Percentiles rank a stretch among this genome's conserved stretches.
phyloP scores from a whole-genome alignment of 2,329 filamentous ascomycete genomes.

The Boeremia exigua region DNA sequence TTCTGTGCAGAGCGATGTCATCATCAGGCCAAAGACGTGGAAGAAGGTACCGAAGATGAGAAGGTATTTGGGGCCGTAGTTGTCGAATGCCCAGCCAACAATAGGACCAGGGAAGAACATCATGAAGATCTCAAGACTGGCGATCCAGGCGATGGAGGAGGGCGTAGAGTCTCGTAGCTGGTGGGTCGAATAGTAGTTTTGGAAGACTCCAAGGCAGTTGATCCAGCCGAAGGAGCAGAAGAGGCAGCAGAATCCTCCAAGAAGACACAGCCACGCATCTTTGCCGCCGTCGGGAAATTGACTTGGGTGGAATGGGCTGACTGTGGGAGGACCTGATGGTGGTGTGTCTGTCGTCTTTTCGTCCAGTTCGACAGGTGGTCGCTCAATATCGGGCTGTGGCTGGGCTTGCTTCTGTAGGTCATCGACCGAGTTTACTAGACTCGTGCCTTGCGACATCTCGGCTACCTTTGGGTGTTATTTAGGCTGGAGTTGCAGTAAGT shows the following conservation, averaged over 20 bases:
- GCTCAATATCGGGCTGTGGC: conserved; percentile 22
- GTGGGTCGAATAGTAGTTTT: conserved; percentile 54
- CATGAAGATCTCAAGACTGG: conserved; percentile 52
- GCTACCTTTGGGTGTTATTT: too few relatives aligned
- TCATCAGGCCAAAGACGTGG: conserved; percentile 68
- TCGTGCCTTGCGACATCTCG: conserved; percentile 16
- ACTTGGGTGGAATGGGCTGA: conserved; percentile 37
- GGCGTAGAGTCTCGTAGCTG: conserved; percentile 49
- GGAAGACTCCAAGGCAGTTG: conserved; percentile 54
- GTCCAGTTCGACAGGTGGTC: conserved; percentile 15
- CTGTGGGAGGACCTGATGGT: conserved; percentile 6
- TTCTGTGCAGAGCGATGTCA: conserved; percentile 62
- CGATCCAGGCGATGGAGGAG: conserved; percentile 55
- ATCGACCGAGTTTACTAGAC: conserved; percentile 22
- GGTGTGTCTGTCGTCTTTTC: conserved; percentile 20
- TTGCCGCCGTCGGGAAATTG: conserved; percentile 48
- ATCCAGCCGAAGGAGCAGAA: conserved; percentile 52
- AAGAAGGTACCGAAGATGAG: conserved; percentile 60
- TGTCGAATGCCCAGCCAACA: conserved; percentile 69
- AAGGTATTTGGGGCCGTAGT: conserved; percentile 65
- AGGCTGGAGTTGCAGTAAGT: too few relatives aligned
- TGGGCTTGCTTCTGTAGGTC: conserved; percentile 19
- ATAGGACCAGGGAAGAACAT: conserved; percentile 64
- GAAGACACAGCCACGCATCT: conserved; percentile 43
- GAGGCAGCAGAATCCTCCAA: conserved; percentile 36